Evolutionary conservation across 306 rosid species (phyloP), one percentile per base, ranked within the genome.

Genomic region (Betula pendula): DNA sequence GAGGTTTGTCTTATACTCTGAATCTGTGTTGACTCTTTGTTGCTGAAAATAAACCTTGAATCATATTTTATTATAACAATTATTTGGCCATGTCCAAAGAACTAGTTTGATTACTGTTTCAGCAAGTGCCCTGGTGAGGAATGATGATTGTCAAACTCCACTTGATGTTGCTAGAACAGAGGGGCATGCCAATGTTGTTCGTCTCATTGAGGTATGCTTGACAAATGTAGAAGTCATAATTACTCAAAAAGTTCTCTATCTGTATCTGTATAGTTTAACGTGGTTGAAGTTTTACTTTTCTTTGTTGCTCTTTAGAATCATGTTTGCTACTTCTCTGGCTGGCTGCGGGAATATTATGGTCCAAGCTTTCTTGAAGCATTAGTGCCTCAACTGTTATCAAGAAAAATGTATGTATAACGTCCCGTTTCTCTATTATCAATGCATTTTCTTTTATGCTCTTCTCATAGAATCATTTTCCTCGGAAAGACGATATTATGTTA

Each of bases 91-190:
- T 44, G n/a, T 66, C 45, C 20, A 38, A 38, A 38, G 70, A 17
- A 5, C 70, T 38, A 35, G 70, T 35, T n/a, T 35, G 20, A 38
- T 27, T 70, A 20, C 22, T 47, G 52, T 72, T 72, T 15, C 56
- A 79, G 82, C 82, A 71, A 79, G 72, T 72, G 47, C 77, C 35
- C 24, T 79, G 40, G 56, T 50, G 72, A 73, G 72, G 55, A 79
- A 79, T 72, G 82, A 79, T 72, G 82, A 79, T 63, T 33, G 55
- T 62, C 82, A 79, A 24, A 79, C 82, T 63, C 56, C 82, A 33
- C 73, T 79, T 60, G 77, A 72, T 71, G 77, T 72, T 38, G 82
- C 82, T 48, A 71, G 77, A 72, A 12, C 24, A 35, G 49, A 62
- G 25, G 44, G 77, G 66, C 73, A 72, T 24, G 17, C 68, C 12